These are phyloP conservation scores for Madurella fahalii DNA, from an alignment of 2,329 filamentous ascomycete genomes.

Conservation along the genomic window DNA sequence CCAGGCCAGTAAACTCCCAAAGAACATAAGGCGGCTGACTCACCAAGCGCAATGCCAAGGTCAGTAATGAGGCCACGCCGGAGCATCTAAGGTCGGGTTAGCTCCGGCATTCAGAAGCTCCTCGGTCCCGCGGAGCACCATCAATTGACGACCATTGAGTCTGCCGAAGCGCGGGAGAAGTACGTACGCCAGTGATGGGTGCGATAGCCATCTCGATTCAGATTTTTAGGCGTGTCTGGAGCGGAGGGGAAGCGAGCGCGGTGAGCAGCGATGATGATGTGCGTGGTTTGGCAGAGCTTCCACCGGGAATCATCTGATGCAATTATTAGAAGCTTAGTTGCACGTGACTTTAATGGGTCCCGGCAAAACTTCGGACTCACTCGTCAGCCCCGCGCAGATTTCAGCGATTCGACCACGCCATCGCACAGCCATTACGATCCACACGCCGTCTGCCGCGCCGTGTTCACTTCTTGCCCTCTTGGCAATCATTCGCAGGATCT, in stretches of 20 bases:
- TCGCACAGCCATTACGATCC: too few species aligned
- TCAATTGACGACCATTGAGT: constrained; percentile 18
- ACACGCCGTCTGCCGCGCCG: too few species aligned
- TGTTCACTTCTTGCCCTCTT: too few species aligned
- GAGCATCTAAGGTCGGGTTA: constrained; percentile 50
- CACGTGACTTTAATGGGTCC: constrained; percentile 18
- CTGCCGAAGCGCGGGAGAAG: constrained; percentile 5
- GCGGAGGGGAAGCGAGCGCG: constrained; percentile 19
- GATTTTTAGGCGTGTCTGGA: constrained; percentile 11
- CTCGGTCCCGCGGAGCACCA: constrained; percentile 5
- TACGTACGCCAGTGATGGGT: constrained; percentile 58
- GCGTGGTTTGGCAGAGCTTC: constrained; percentile 25
- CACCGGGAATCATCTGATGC: constrained; percentile 20
- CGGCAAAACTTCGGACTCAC: too few species aligned
- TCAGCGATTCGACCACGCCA: too few species aligned
- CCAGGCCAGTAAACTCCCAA: neutral
- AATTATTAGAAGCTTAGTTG: constrained; percentile 10
- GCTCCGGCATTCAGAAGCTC: constrained; percentile 23
- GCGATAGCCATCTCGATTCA: constrained; percentile 46
- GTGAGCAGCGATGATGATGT: constrained; percentile 9
- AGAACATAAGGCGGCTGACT: constrained; percentile 25
- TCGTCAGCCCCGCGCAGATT: too few species aligned
- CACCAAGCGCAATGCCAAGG: constrained; percentile 53
- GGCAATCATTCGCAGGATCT: too few species aligned
- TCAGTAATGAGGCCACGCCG: constrained; percentile 56